These are phyloP conservation scores for Pleomassaria siparia DNA, from an alignment of 2,329 filamentous ascomycete genomes.

Conservation along the genomic window DNA sequence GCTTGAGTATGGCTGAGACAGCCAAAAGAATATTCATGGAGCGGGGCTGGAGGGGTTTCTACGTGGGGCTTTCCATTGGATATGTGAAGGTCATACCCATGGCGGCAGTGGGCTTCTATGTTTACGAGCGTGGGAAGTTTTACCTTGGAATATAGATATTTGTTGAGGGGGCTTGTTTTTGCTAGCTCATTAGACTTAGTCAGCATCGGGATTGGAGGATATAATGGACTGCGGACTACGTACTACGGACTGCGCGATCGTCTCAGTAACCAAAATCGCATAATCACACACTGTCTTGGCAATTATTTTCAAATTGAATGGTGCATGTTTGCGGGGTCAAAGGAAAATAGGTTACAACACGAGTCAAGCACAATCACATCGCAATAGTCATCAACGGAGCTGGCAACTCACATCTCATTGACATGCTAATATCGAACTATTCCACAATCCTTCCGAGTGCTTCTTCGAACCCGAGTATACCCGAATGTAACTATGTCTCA, in stretches of 20 bases:
- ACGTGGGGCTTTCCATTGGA: constrained; percentile 88
- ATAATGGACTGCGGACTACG: too few relatives aligned
- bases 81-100: constrained; percentile 94
- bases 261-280: too few relatives aligned
- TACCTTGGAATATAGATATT: constrained; percentile 51
- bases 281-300: too few relatives aligned
- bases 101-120: constrained; percentile 72
- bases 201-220: too few relatives aligned
- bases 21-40: constrained; percentile 73
- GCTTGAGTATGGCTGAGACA: constrained; percentile 78
- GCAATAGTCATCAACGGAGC: background rate
- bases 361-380: too few relatives aligned
- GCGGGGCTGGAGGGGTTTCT: constrained; percentile 79
- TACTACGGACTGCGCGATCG: too few relatives aligned
- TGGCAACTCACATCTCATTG: background rate
- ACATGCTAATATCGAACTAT: background rate
- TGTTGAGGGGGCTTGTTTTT: background rate
- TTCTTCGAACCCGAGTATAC: too few relatives aligned
- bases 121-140: constrained; percentile 66
- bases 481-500: background rate
- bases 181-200: constrained; percentile 4
- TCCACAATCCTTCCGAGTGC: background rate
- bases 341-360: too few relatives aligned
- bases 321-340: background rate
- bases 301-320: too few relatives aligned